phyloP scores from a whole-genome alignment of 148 eudicot genomes.

The Polygonum aviculare region DNA sequence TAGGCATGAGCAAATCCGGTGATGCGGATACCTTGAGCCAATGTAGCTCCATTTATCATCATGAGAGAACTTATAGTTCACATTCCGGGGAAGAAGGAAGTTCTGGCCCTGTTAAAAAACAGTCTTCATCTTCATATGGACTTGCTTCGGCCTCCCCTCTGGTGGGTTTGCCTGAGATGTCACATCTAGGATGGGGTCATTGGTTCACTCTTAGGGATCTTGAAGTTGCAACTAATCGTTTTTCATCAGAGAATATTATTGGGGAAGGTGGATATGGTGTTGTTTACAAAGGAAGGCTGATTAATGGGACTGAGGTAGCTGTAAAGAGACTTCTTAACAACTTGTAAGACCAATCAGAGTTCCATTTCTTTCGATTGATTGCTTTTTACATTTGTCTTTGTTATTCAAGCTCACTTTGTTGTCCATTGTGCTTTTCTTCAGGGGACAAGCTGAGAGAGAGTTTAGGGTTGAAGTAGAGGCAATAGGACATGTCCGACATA shows the following conservation, averaged over 20 bases:
- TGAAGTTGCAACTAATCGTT: slow-evolving; percentile 57
- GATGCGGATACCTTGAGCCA: slow-evolving; percentile 78
- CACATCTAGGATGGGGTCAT: slow-evolving; percentile 88
- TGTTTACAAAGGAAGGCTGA: slow-evolving; percentile 59
- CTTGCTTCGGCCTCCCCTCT: slow-evolving; percentile 45
- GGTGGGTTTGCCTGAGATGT: slow-evolving; percentile 67
- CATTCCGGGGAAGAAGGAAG: slow-evolving; percentile 44
- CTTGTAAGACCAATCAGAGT: slow-evolving; percentile 37
- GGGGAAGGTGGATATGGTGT: slow-evolving; percentile 90
- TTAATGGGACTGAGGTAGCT: slow-evolving; percentile 67
- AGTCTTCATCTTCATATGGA: slow-evolving; percentile 23
- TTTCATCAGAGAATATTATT: slow-evolving; percentile 59
- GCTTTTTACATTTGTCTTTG: not conserved
- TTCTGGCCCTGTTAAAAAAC: slow-evolving; percentile 13
- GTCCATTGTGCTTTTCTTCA: slow-evolving; percentile 14
- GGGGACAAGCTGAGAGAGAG: slow-evolving; percentile 91
- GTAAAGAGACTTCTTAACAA: slow-evolving; percentile 77
- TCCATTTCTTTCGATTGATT: not conserved
- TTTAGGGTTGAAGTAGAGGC: slow-evolving; percentile 90
- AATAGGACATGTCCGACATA: slow-evolving; percentile 87
- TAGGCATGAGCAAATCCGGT: slow-evolving; percentile 68
- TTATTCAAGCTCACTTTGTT: not conserved
- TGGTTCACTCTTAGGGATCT: slow-evolving; percentile 88
- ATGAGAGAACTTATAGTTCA: slow-evolving; percentile 53
- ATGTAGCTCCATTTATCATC: slow-evolving; percentile 63